Conservation (phyloP, 495 filamentous ascomycete species). For the Cladorrhinum samala region DNA sequence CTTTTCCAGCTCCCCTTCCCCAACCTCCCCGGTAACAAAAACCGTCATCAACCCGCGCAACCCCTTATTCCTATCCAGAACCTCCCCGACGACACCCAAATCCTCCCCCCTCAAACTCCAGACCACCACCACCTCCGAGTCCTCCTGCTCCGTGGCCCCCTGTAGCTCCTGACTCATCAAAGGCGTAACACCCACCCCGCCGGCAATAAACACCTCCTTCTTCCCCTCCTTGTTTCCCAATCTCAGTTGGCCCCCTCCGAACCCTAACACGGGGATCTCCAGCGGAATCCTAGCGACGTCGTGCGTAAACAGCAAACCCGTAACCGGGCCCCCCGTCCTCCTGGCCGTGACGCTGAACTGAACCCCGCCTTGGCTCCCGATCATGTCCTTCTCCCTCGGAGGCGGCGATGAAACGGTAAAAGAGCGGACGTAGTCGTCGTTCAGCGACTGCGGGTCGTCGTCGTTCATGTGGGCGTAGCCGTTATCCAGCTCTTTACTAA, state of each 20-base stretch:
- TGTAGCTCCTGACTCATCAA: conserved; percentile 56
- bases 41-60: conserved; percentile 49
- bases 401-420: conserved; percentile 67
- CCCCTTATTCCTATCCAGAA: conserved; percentile 44
- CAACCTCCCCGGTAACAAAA: conserved; percentile 52
- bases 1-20: conserved; percentile 24
- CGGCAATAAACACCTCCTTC: conserved; percentile 55
- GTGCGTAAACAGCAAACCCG: conserved; percentile 55
- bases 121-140: conserved; percentile 48
- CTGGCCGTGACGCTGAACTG: conserved; percentile 68
- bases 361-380: conserved; percentile 9
- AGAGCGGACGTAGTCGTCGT: conserved; percentile 76
- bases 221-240: conserved; percentile 6
- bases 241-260: conserved; percentile 56
- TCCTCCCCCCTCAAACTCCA: conserved; percentile 62
- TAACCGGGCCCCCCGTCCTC: conserved; percentile 63
- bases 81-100: conserved; percentile 54
- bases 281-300: conserved; percentile 42
- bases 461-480: conserved; percentile 81
- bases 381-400: conserved; percentile 13
- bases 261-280: conserved; percentile 61
- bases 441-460: conserved; percentile 66
- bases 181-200: conserved; percentile 77
- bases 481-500: conserved; percentile 55
- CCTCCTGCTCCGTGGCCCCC: conserved; percentile 24